Evolutionary conservation across 208 protist species (phyloP), one percentile per base, ranked within the genome.

Genomic region (Crithidia bombi): DNA sequence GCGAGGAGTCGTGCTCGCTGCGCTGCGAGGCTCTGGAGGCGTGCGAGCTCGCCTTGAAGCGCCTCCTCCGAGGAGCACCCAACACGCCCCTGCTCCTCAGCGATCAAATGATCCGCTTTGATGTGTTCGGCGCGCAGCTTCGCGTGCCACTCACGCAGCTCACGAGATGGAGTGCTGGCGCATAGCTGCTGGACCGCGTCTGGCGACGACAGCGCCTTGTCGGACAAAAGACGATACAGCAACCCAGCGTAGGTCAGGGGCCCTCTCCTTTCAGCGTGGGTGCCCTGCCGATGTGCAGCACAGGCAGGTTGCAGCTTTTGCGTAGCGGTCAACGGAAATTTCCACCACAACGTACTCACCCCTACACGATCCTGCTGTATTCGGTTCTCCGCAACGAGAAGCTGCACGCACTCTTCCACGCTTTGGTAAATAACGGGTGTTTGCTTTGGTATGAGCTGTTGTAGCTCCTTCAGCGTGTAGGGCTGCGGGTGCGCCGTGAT

Each of bases 391-490:
- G 91, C 81, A 33, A 92, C 88, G 36, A 96, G 79, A 9, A 92
- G 39, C 65, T 91, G 85, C 15, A 96, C 58, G 63, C 84, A 90
- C 78, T 94, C 86, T 66, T 93, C 85, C 21, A 96, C 71, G 51
- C 85, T 92, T 43, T 96, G 91, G 44, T 67, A 89, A 51, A 96
- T 91, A 30, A 96, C 89, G 25, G 86, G 85, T 0, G 88, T 96
- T 2, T 82, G 76, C 52, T 82, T 85, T 2, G 91, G 87, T 5
- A 96, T 61, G 21, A 83, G 55, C 5, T 67, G 50, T 46, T 81
- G 50, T 19, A 96, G 61, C 56, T 96, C 91, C 58, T 96, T 96
- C 32, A 96, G 64, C 9, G 87, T 91, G 81, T 90, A 94, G 11
- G 91, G 91, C 21, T 69, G 43, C 10, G 86, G 82, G 68, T 94